These are phyloP conservation scores for Meredithiella fracta DNA, from an alignment of 2,329 filamentous ascomycete genomes.

Conservation along the genomic window DNA sequence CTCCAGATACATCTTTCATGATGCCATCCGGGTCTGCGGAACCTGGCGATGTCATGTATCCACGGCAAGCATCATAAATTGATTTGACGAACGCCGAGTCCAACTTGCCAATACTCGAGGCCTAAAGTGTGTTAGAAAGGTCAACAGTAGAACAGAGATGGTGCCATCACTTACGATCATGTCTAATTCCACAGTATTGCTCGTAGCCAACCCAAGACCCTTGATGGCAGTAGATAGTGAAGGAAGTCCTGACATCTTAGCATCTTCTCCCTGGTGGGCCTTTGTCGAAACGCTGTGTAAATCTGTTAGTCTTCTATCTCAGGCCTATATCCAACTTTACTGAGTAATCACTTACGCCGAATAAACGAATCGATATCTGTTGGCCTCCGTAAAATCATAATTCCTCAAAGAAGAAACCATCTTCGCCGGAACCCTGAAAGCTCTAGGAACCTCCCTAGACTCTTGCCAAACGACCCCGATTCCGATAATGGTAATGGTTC, in stretches of 20 bases:
- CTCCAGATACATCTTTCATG: slow-evolving; percentile 1
- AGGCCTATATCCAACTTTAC: no score
- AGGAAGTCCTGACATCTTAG: slow-evolving; percentile 45
- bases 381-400: slow-evolving; percentile 69
- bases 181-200: slow-evolving; percentile 47
- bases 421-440: slow-evolving; percentile 45
- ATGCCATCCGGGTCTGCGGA: slow-evolving; percentile 21
- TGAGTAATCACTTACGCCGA: slow-evolving; percentile 47
- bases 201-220: slow-evolving; percentile 42
- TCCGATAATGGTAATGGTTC: not conserved
- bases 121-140: slow-evolving; percentile 28
- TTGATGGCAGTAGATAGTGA: slow-evolving; percentile 54
- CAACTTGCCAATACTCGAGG: slow-evolving; percentile 67
- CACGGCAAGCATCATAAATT: slow-evolving; percentile 39
- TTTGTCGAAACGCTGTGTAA: slow-evolving; percentile 17
- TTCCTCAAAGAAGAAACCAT: slow-evolving; percentile 52
- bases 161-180: slow-evolving; percentile 40
- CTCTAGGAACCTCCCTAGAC: slow-evolving; percentile 53
- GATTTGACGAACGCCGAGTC: slow-evolving; percentile 47
- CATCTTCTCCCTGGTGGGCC: slow-evolving; percentile 32
- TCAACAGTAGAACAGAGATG: not conserved
- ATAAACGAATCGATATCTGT: slow-evolving; percentile 63
- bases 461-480: slow-evolving; percentile 43
- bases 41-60: slow-evolving; percentile 23
- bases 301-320: no score